These are phyloP conservation scores for Eleusine coracana DNA, from an alignment of 176 grass and related monocot genomes.

Conservation along the genomic window DNA sequence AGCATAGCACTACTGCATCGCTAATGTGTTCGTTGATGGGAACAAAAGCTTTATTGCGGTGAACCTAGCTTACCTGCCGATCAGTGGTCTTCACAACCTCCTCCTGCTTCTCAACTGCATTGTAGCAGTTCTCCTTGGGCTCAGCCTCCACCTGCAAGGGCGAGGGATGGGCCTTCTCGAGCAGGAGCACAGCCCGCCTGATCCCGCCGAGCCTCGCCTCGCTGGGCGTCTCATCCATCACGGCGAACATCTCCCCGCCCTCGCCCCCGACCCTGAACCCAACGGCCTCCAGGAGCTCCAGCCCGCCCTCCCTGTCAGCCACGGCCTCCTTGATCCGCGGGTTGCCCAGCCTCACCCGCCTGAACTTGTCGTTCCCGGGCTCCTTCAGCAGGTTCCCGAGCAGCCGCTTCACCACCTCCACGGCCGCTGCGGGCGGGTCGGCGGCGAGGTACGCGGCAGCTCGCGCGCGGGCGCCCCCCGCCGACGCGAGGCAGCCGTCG, in stretches of 20 bases:
- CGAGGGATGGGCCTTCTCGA: conserved; percentile 56
- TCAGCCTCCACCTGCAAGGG: neutral
- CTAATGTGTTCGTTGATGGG: neutral
- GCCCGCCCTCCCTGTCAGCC: conserved; percentile 60
- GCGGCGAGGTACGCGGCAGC: conserved; percentile 66
- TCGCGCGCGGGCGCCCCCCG: conserved; percentile 39
- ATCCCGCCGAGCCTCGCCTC: conserved; percentile 52
- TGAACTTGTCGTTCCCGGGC: conserved; percentile 72
- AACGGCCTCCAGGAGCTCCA: conserved; percentile 69
- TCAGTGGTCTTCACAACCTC: conserved; percentile 53
- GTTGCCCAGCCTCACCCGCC: conserved; percentile 79
- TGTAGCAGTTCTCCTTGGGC: conserved; percentile 27
- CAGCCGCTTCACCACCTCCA: conserved; percentile 67
- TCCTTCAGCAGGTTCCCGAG: conserved; percentile 72
- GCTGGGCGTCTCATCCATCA: conserved; percentile 53
- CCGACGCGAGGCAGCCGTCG: conserved; percentile 63
- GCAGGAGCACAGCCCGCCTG: conserved; percentile 54
- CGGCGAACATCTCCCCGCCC: conserved; percentile 80
- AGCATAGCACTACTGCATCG: neutral
- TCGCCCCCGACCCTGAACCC: conserved; percentile 70
- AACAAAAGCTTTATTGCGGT: neutral
- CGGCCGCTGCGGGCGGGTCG: conserved; percentile 46
- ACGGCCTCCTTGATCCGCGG: conserved; percentile 91
- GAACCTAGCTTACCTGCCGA: conserved; percentile 61
- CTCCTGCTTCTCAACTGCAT: conserved; percentile 9